Base-by-base conservation (phyloP, 495 filamentous ascomycete species). In the Astrothelium subdiscretum region DNA sequence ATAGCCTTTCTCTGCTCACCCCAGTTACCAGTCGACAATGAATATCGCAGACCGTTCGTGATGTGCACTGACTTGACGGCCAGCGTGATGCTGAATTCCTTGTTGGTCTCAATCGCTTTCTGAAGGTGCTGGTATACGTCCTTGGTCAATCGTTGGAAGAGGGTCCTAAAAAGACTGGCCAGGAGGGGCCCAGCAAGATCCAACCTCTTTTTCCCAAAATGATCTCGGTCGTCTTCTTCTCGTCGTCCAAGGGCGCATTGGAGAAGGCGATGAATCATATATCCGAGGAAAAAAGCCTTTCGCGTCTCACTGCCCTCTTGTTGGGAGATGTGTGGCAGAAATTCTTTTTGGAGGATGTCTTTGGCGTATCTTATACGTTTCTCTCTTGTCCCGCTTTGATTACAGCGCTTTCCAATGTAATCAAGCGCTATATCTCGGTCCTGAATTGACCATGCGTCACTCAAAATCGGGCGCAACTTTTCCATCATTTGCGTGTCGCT, bases 1-100 rank as follows among this genome's bases (percentile, higher is more conserved):
- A 87, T 88, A 22, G 94, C 92, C 79, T 97, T 97, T 82, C 97
- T 99, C 75, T 97, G 94, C 64, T 97, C 94, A 64, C 95, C 95
- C 94, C 94, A 99, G 74, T 99, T 99, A 62, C 94, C 94, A 8
- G 94, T 99, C n/a, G 94, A 92, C 48, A 99, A 81, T 42, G 92
- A 96, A 71, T 97, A 97, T 73, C 96, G 95, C 67, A 99, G 77
- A 51, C 90, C 95, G 71, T 92, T 92, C 5, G 92, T 95, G 61
- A 99, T 80, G 11, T 89, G 94, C 58, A 82, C 84, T n/a, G 86
- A 84, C 80, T 96, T 96, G 68, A 97, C 85, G 66, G 90, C 94
- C 57, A 97, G 79, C 22, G 87, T 89, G 22, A 97, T 77, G 62
- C 91, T 90, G 75, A 97, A 96, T 60, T 95, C 90, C 44, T 83